Evolutionary conservation across 176 grass and related monocot genomes (phyloP).

Genomic region (Phoenix roebelenii): DNA sequence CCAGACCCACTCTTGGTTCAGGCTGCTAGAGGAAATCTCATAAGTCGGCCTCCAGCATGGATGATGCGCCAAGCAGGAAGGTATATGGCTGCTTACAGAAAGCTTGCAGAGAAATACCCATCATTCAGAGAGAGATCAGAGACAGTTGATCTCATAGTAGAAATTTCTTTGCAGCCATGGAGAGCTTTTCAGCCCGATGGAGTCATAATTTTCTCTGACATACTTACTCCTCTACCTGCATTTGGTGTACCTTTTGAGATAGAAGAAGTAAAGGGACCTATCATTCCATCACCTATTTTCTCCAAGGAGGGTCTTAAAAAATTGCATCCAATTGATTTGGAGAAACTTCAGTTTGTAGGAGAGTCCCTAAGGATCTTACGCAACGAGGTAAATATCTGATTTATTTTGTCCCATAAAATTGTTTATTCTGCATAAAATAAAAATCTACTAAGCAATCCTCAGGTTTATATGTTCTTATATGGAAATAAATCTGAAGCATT

Average conservation of each 20-base stretch:
- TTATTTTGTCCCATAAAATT: too few species aligned
- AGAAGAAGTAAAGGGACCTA: slow-evolving; percentile 70
- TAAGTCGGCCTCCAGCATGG: slow-evolving; percentile 75
- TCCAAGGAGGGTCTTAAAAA: slow-evolving; percentile 53
- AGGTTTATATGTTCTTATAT: too few species aligned
- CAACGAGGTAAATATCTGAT: slow-evolving; percentile 45
- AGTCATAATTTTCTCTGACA: slow-evolving; percentile 95
- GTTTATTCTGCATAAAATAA: too few species aligned
- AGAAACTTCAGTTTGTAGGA: slow-evolving; percentile 77
- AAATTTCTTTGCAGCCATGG: slow-evolving; percentile 91
- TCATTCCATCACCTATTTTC: slow-evolving; percentile 62
- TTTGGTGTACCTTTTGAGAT: slow-evolving; percentile 96
- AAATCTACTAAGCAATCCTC: too few species aligned
- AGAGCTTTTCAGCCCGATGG: slow-evolving; percentile 84
- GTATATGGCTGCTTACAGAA: slow-evolving; percentile 89
- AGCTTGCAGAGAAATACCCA: slow-evolving; percentile 74
- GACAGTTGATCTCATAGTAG: slow-evolving; percentile 80
- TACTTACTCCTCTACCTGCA: slow-evolving; percentile 83
- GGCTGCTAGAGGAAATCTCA: slow-evolving; percentile 59
- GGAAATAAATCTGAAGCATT: too few species aligned
- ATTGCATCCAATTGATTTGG: slow-evolving; percentile 67
- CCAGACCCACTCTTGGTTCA: slow-evolving; percentile 71
- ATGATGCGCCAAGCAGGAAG: slow-evolving; percentile 99
- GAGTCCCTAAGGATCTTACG: slow-evolving; percentile 79
- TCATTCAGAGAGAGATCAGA: slow-evolving; percentile 91